phyloP scores from a whole-genome alignment of 2,329 filamentous ascomycete genomes.

The Metarhizium robertsii region DNA sequence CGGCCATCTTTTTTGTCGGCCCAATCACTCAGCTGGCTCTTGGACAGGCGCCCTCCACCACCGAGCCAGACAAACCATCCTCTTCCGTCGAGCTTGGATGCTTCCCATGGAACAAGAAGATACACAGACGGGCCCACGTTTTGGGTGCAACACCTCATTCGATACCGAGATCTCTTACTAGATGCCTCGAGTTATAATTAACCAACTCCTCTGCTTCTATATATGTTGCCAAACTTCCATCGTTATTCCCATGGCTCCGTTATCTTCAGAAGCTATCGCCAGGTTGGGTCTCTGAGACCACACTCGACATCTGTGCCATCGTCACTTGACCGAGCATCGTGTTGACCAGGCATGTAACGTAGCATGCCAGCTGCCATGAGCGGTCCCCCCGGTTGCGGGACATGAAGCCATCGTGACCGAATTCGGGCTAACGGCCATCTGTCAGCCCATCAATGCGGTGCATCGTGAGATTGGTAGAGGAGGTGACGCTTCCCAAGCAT shows the following conservation, averaged over 20 bases:
- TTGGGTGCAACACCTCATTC: background rate
- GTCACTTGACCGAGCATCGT: slow-evolving; percentile 7
- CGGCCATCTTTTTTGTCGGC: slow-evolving; percentile 4
- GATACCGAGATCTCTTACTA: background rate
- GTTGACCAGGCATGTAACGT: slow-evolving; percentile 8
- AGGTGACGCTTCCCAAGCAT: slow-evolving; percentile 7
- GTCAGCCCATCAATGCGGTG: background rate
- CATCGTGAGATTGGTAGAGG: slow-evolving; percentile 2
- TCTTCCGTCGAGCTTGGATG: background rate
- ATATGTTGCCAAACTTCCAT: background rate
- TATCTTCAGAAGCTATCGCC: background rate
- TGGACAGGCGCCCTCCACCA: background rate
- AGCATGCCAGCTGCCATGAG: slow-evolving; percentile 9
- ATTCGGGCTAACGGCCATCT: slow-evolving; percentile 6
- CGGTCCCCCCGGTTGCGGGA: slow-evolving; percentile 1
- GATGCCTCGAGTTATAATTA: background rate
- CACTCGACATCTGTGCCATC: slow-evolving; percentile 2
- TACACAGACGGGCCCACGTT: slow-evolving; percentile 1
- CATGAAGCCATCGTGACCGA: slow-evolving; percentile 12
- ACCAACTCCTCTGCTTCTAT: background rate
- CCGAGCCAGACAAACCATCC: background rate
- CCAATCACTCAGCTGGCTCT: background rate
- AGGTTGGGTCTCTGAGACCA: slow-evolving; percentile 5
- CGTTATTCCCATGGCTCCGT: background rate
- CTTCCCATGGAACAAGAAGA: background rate